phyloP scores from a whole-genome alignment of 169 alveolate genomes.

The Cryptosporidium parvum region DNA sequence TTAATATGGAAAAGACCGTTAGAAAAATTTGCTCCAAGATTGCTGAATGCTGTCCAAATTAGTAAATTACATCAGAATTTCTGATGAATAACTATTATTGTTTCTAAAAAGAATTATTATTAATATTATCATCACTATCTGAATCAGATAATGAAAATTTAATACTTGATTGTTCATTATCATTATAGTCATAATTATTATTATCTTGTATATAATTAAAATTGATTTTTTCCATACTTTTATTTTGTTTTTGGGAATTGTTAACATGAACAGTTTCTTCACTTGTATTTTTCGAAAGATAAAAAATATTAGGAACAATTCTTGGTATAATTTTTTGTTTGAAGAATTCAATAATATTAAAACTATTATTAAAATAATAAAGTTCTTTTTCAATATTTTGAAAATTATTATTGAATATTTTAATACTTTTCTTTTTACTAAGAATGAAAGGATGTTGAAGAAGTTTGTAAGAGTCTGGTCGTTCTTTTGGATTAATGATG shows the following conservation, averaged over 20 bases:
- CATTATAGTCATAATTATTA: not conserved
- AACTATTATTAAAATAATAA: constrained; percentile 22
- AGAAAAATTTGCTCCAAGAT: constrained; percentile 72
- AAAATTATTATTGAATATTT: constrained; percentile 9
- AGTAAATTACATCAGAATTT: constrained; percentile 61
- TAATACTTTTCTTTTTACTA: constrained; percentile 1
- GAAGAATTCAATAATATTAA: not conserved
- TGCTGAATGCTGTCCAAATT: constrained; percentile 69
- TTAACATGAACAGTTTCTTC: not conserved
- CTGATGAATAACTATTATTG: not conserved
- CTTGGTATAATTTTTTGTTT: not conserved
- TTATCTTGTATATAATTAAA: constrained; percentile 1
- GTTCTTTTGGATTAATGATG: constrained; percentile 1
- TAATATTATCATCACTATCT: not conserved
- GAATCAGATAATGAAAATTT: not conserved
- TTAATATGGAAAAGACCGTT: constrained; percentile 71
- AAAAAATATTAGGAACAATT: not conserved
- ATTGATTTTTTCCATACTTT: not conserved
- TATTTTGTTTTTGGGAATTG: too few species aligned
- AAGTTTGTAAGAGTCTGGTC: constrained; percentile 14
- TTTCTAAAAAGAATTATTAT: not conserved
- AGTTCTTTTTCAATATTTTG: constrained; percentile 66
- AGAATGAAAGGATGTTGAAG: constrained; percentile 24
- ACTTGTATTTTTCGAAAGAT: not conserved
- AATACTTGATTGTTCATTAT: not conserved